Evolutionary conservation across 1,284 basidiomycete species (phyloP).

Genomic region (Ceratobasidium sp.): DNA sequence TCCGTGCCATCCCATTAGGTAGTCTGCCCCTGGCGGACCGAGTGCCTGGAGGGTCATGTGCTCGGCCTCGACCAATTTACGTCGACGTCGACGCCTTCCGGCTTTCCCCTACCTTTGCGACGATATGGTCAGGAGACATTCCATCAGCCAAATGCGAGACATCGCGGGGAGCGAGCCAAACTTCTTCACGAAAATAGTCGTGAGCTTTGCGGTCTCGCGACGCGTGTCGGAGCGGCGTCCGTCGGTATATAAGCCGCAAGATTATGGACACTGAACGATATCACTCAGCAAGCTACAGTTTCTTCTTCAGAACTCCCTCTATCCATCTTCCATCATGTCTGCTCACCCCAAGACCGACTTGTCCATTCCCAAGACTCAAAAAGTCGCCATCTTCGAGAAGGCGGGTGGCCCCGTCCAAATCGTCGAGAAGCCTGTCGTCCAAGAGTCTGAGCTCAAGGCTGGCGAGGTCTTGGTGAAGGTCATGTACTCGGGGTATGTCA

Average conservation of each 20-base stretch:
- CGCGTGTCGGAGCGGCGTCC: slow-evolving; percentile 19
- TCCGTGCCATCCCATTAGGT: slow-evolving; percentile 14
- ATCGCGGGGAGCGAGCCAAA: neutral
- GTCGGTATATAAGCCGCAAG: slow-evolving; percentile 14
- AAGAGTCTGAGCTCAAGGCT: slow-evolving; percentile 69
- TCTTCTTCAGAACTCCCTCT: neutral
- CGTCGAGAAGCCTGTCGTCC: slow-evolving; percentile 56
- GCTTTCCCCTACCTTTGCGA: slow-evolving; percentile 12
- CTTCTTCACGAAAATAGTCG: slow-evolving; percentile 14
- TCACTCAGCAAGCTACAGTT: neutral
- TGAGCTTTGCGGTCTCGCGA: slow-evolving; percentile 18
- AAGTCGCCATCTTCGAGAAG: slow-evolving; percentile 34
- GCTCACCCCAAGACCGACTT: slow-evolving; percentile 35
- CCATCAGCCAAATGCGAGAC: slow-evolving; percentile 18
- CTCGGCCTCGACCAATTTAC: neutral
- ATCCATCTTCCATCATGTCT: slow-evolving; percentile 11
- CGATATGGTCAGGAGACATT: slow-evolving; percentile 29
- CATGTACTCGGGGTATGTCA: slow-evolving; percentile 62
- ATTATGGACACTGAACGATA: neutral
- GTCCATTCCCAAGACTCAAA: slow-evolving; percentile 37
- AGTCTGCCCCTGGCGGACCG: neutral
- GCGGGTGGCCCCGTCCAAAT: slow-evolving; percentile 33
- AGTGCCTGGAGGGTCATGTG: neutral
- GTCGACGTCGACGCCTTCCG: slow-evolving; percentile 11
- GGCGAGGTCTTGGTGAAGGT: slow-evolving; percentile 85